Conservation (phyloP, 192 early-diverging fungal genomes). For the Funneliformis geosporum region DNA sequence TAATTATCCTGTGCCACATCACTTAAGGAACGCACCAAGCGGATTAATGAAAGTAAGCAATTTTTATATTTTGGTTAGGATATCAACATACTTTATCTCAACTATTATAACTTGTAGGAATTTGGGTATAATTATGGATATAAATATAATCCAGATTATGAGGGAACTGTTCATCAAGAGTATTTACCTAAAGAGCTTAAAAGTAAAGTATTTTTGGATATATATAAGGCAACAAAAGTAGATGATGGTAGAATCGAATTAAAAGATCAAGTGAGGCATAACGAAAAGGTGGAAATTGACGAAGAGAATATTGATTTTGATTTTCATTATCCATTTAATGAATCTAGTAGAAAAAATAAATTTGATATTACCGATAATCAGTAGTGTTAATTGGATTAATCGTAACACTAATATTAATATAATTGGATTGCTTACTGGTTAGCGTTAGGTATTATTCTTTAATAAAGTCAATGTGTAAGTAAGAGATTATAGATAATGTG, state of each 20-base stretch:
- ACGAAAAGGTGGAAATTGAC: neutral
- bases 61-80: neutral
- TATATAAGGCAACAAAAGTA: conserved; percentile 31
- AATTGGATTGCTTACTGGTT: too few relatives aligned
- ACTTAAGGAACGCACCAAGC: conserved; percentile 83
- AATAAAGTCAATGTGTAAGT: too few relatives aligned
- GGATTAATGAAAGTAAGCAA: conserved; percentile 65
- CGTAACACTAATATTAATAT: too few relatives aligned
- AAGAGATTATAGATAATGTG: too few relatives aligned
- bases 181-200: conserved; percentile 75
- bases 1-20: conserved; percentile 81
- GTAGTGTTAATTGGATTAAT: neutral
- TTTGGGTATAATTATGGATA: conserved; percentile 79
- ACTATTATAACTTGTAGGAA: conserved; percentile 38
- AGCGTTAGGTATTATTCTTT: too few relatives aligned
- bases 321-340: neutral
- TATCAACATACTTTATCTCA: neutral
- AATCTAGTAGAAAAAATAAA: neutral
- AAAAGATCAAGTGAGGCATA: neutral
- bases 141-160: conserved; percentile 83
- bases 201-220: conserved; percentile 59
- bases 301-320: neutral
- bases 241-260: neutral
- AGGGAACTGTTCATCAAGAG: conserved; percentile 65
- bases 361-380: neutral